Percentiles rank a stretch among this genome's conserved stretches.
Evolutionary conservation across 2,329 filamentous ascomycete species (phyloP).

Genomic region (Truncatella angustata): DNA sequence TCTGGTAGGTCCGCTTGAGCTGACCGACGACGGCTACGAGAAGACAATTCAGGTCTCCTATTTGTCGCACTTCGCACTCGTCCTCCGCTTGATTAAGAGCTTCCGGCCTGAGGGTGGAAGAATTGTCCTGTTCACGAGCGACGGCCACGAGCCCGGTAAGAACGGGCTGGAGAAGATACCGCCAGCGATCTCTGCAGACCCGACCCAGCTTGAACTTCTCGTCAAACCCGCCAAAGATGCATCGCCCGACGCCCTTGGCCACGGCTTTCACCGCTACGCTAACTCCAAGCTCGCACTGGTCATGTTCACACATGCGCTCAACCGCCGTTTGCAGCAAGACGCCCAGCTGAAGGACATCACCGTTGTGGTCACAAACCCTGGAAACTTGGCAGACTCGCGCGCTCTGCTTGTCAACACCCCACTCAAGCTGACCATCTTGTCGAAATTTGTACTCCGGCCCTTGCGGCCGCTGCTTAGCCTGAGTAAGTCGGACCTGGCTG

Average conservation of each 20-base stretch:
- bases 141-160: conserved; percentile 36
- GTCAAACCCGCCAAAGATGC: conserved; percentile 31
- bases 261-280: conserved; percentile 39
- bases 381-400: background rate
- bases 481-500: too few species aligned
- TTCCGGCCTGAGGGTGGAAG: conserved; percentile 51
- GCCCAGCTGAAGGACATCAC: background rate
- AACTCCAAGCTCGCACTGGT: conserved; percentile 37
- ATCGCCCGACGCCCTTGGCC: conserved; percentile 31
- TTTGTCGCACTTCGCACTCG: conserved; percentile 32
- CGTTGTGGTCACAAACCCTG: background rate
- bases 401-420: too few species aligned
- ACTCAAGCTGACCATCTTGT: too few species aligned
- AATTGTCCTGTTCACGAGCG: conserved; percentile 25
- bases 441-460: too few species aligned
- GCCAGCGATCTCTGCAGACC: conserved; percentile 29
- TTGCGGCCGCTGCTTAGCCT: too few species aligned
- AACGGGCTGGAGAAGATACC: conserved; percentile 35
- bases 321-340: conserved; percentile 27
- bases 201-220: conserved; percentile 32
- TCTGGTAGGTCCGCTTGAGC: conserved; percentile 25
- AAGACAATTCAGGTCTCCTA: conserved; percentile 38
- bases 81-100: conserved; percentile 47
- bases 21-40: conserved; percentile 34
- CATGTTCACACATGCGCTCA: conserved; percentile 40